These are phyloP conservation scores for Osmanthus fragrans DNA, from an alignment of 257 asterid genomes.

Conservation along the genomic window DNA sequence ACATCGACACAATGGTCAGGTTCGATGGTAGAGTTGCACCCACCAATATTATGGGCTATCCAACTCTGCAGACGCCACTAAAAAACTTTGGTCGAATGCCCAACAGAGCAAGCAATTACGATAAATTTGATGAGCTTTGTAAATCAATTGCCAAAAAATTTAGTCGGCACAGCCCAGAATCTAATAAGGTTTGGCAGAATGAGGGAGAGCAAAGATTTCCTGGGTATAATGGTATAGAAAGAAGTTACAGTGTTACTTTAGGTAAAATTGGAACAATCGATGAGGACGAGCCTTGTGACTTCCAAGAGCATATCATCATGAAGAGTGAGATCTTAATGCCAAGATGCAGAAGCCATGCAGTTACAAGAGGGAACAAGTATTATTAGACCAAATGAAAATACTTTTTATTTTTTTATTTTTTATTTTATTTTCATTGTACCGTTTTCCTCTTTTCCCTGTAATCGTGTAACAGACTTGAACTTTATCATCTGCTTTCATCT, in stretches of 20 bases:
- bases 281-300: conserved; percentile 53
- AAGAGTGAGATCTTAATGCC: conserved; percentile 37
- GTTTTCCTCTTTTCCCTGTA: background rate
- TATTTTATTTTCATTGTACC: background rate
- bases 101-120: background rate
- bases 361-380: conserved; percentile 22
- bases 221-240: conserved; percentile 26
- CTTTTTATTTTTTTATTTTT: no score
- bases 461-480: background rate
- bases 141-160: conserved; percentile 27
- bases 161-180: conserved; percentile 2
- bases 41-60: conserved; percentile 12
- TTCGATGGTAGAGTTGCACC: conserved; percentile 34
- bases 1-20: conserved; percentile 39
- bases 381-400: background rate
- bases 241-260: conserved; percentile 53
- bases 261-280: conserved; percentile 58
- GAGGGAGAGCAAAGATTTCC: background rate
- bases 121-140: conserved; percentile 20
- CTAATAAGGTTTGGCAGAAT: background rate
- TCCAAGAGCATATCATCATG: conserved; percentile 27
- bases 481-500: background rate
- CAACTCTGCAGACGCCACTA: conserved; percentile 2
- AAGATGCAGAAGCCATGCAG: conserved; percentile 46
- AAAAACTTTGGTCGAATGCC: background rate